A percentile compares a stretch with the other conserved stretches of the same genome.
Evolutionary conservation across 495 filamentous ascomycete species (phyloP).

Genomic region (Choiromyces venosus): DNA sequence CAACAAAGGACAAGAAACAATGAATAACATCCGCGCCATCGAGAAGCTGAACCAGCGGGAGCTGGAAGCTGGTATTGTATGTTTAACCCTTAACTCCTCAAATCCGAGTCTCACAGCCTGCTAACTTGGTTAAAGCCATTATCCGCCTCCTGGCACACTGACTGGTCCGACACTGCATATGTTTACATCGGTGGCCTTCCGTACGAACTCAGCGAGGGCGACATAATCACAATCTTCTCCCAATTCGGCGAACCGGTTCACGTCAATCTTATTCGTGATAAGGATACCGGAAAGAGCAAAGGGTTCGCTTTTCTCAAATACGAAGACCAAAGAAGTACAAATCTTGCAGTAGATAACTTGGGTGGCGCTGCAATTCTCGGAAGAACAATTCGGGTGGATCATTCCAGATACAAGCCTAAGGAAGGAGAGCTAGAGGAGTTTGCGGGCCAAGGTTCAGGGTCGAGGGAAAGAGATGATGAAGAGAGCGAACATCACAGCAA

Average conservation of each 20-base stretch:
- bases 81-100: conserved; percentile 31
- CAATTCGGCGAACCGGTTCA: conserved; percentile 93
- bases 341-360: conserved; percentile 92
- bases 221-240: conserved; percentile 93
- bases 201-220: conserved; percentile 89
- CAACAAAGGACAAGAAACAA: conserved; percentile 43
- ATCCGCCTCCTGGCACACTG: conserved; percentile 86
- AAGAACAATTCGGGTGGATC: conserved; percentile 78
- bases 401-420: conserved; percentile 79
- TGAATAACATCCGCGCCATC: conserved; percentile 90
- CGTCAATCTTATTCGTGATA: conserved; percentile 84
- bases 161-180: conserved; percentile 96
- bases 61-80: conserved; percentile 74
- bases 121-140: conserved; percentile 52
- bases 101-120: conserved; percentile 43
- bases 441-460: conserved; percentile 44
- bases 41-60: conserved; percentile 92
- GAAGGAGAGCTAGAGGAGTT: conserved; percentile 77
- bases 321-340: conserved; percentile 93
- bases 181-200: conserved; percentile 93
- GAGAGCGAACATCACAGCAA: conserved; percentile 38
- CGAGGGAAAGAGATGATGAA: conserved; percentile 48
- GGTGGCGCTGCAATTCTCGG: conserved; percentile 79
- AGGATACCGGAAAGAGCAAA: conserved; percentile 87
- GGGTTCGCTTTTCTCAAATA: conserved; percentile 97